Base-by-base conservation (phyloP, 371 early-diverging fungal species). In the Mucor ambiguus region DNA sequence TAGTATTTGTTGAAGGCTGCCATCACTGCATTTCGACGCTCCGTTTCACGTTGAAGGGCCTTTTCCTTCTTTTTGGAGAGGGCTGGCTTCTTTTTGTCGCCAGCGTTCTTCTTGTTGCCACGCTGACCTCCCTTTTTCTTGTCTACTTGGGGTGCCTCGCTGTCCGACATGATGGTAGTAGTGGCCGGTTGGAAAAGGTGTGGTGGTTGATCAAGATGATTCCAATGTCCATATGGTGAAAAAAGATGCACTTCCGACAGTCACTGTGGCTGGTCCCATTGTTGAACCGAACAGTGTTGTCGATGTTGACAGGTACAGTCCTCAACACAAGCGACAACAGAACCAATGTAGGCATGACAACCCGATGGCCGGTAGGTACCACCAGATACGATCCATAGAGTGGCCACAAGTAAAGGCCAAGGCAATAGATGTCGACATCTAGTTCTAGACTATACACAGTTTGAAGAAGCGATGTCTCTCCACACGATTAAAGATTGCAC, bases 1-100 rank as follows among this genome's bases (percentile, higher is more conserved):
- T 83, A 87, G 68, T 73, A 81, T 5, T 60, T 63, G 62, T 74
- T 74, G 56, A 87, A 86, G 3, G 74, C 69, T 26, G 68, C 61
- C 35, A 71, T 71, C 7, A 73, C 72, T 14, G 79, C 76, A 59
- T 75, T 64, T 11, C 63, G 58, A 41, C 74, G 71, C 14, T 78
- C 80, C 20, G 70, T 64, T 60, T 78, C 76, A 35, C 75, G 69
- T 26, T 67, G 69, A 2, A 64, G 58, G 7, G 71, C 71, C 24
- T 82, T 82, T 56, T 76, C 74, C 24, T 78, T 76, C 55, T 71
- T 73, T 63, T 80, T 82, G 0, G 83, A 78, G 8, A 72, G 6
- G 1, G 64, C 49, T 1, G 61, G 70, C 56, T 73, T 78, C 41
- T 75, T 72, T 43, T 72, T 72, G 11, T 68, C 64, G 14, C 44